A percentile compares a stretch with the other conserved stretches of the same genome.
These are phyloP conservation scores for Tylopilus felleus DNA, from an alignment of 768 basidiomycete species.

Conservation along the genomic window DNA sequence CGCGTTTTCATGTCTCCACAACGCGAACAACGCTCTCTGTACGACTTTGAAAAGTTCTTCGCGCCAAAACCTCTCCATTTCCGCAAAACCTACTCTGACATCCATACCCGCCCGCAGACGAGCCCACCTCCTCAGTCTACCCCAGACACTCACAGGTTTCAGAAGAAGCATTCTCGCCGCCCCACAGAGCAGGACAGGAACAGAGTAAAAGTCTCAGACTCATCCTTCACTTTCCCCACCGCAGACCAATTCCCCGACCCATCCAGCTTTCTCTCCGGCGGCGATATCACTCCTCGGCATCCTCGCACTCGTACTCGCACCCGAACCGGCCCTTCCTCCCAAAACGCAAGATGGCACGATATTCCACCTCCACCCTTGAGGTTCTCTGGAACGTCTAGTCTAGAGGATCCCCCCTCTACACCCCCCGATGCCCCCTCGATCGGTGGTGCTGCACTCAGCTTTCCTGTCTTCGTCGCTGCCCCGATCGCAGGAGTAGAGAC, in stretches of 20 bases:
- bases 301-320: constrained; percentile 52
- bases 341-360: constrained; percentile 41
- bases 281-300: constrained; percentile 37
- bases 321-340: constrained; percentile 53
- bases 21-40: background rate
- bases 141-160: constrained; percentile 6
- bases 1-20: background rate
- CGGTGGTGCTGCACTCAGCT: constrained; percentile 36
- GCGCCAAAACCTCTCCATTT: background rate
- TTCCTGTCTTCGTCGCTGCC: constrained; percentile 70
- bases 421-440: constrained; percentile 47
- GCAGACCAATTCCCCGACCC: constrained; percentile 24
- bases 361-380: constrained; percentile 50
- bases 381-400: constrained; percentile 67
- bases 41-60: background rate
- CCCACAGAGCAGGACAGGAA: constrained; percentile 24
- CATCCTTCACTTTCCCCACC: constrained; percentile 28
- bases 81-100: background rate
- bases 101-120: constrained; percentile 31
- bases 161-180: constrained; percentile 26
- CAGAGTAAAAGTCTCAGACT: constrained; percentile 27
- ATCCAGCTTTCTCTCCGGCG: constrained; percentile 22
- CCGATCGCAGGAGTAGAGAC: constrained; percentile 78
- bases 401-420: constrained; percentile 74
- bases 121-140: constrained; percentile 28